These are phyloP conservation scores for Aquanectria penicillioides DNA, from an alignment of 2,329 filamentous ascomycete genomes.

Conservation along the genomic window DNA sequence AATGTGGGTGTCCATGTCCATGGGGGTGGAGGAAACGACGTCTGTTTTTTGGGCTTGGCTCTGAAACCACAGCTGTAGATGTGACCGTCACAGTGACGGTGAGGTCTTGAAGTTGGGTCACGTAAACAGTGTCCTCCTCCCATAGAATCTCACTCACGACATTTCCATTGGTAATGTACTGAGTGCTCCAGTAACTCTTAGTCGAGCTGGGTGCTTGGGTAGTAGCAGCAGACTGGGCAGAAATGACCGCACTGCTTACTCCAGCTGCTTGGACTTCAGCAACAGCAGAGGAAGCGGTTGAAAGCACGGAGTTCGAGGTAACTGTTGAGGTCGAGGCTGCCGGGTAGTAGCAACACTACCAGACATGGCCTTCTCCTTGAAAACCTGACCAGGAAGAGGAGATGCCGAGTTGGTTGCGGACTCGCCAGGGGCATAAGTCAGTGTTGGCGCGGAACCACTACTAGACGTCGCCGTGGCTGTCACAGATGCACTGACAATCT, in stretches of 20 bases:
- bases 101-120: conserved; percentile 56
- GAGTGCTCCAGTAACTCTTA: conserved; percentile 57
- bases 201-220: conserved; percentile 48
- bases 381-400: conserved; percentile 55
- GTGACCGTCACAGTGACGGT: conserved; percentile 54
- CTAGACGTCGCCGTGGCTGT: conserved; percentile 15
- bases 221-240: conserved; percentile 31
- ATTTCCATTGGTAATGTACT: conserved; percentile 61
- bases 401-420: conserved; percentile 44
- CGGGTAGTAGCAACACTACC: conserved; percentile 30
- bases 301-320: not conserved
- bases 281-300: conserved; percentile 18
- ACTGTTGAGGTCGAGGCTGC: conserved; percentile 7
- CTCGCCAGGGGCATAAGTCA: conserved; percentile 51
- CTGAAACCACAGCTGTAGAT: conserved; percentile 38
- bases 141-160: conserved; percentile 66
- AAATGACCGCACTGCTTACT: conserved; percentile 18
- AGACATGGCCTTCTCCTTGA: conserved; percentile 46
- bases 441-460: conserved; percentile 32
- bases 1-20: conserved; percentile 45
- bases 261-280: conserved; percentile 24
- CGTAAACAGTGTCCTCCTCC: conserved; percentile 64
- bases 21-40: conserved; percentile 50
- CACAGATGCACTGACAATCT: conserved; percentile 15
- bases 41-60: conserved; percentile 33